Evolutionary conservation across 2,329 filamentous ascomycete species (phyloP).

Genomic region (Diaporthe sp.): DNA sequence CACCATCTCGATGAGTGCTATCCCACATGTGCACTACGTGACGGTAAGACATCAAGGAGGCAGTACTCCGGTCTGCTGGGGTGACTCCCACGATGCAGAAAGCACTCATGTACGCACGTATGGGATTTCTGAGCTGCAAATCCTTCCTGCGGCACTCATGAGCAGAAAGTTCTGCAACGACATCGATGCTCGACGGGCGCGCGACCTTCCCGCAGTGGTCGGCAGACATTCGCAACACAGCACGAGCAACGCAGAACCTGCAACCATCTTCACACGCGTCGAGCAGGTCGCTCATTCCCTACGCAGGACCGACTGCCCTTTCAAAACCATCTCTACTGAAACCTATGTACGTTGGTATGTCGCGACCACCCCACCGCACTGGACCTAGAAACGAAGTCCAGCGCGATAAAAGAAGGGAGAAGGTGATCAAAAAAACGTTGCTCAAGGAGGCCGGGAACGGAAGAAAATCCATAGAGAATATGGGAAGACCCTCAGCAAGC

Average conservation of each 20-base stretch:
- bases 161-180: background rate
- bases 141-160: background rate
- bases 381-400: conserved; percentile 57
- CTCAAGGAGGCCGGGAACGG: conserved; percentile 69
- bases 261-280: background rate
- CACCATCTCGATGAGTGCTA: background rate
- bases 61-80: background rate
- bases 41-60: background rate
- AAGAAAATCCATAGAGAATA: conserved; percentile 63
- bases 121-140: no score
- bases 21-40: no score
- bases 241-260: background rate
- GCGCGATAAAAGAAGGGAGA: conserved; percentile 58
- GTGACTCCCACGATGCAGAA: background rate
- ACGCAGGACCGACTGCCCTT: background rate
- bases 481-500: conserved; percentile 67
- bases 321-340: background rate
- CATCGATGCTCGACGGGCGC: no score
- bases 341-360: conserved; percentile 50
- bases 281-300: no score
- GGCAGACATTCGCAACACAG: background rate
- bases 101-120: background rate
- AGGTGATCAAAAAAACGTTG: conserved; percentile 59
- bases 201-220: background rate
- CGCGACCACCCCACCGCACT: conserved; percentile 67